phyloP scores from a whole-genome alignment of 75 land plant species.

The Pinus taeda region DNA sequence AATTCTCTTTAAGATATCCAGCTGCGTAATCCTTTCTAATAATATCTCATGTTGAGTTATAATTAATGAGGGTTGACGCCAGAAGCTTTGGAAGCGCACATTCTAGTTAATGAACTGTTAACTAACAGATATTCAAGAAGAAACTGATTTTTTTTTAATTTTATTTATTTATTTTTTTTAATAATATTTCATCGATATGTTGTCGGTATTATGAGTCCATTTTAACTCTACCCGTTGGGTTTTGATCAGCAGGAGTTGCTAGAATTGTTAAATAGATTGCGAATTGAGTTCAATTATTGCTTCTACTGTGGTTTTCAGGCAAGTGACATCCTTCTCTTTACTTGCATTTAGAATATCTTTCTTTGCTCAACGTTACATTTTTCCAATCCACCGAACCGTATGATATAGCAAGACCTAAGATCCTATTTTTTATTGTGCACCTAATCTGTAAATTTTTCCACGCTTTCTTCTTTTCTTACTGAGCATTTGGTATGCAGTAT shows the following conservation, averaged over 20 bases:
- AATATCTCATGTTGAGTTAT: background rate
- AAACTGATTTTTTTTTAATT: no score
- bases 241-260: slow-evolving; percentile 8
- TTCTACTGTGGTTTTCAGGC: slow-evolving; percentile 14
- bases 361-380: background rate
- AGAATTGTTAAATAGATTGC: slow-evolving; percentile 7
- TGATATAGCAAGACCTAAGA: background rate
- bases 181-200: background rate
- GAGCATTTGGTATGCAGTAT: slow-evolving; percentile 6
- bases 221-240: background rate
- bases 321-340: background rate
- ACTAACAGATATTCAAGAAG: no score
- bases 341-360: background rate
- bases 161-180: no score
- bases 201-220: background rate
- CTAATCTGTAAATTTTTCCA: background rate
- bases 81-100: background rate
- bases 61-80: background rate
- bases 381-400: background rate
- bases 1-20: background rate
- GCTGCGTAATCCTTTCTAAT: background rate
- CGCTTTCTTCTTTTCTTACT: background rate
- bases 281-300: slow-evolving; percentile 10
- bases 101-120: background rate
- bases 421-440: background rate